Base-by-base conservation (phyloP, 2,329 filamentous ascomycete genomes). In the Mycosphaerella arachidis region DNA sequence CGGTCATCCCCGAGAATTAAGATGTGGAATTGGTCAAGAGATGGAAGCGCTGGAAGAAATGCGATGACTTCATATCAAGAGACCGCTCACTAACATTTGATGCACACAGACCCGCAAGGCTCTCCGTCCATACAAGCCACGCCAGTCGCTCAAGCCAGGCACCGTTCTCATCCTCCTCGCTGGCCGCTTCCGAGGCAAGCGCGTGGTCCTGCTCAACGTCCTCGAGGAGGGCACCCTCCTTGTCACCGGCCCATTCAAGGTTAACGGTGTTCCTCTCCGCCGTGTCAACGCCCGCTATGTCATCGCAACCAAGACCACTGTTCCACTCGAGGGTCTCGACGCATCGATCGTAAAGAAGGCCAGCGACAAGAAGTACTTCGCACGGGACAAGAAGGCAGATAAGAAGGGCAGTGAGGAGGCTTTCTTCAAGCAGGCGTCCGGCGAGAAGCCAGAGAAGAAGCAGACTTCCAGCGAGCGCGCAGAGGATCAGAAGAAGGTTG, bases 381-480 rank as follows among this genome's bases (percentile, higher is more conserved):
- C 90, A 76, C 89, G 89, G 77, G 94, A 97, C 81, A 96, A 96
- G 88, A 83, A 80, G 73, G 87, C 92, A 82, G 91, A 96, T 85
- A 96, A 97, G 90, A 89, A 90, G 74, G 87, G 88, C 74, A 69
- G 66, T 56, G 93, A 99, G 86, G 93, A 97, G 79, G 91, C 92
- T 79, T 99, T 99, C 88, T 97, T 97, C 89, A 92, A 94, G 87
- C 92, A 97, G 86, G 57, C 57, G 4, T 59, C 52, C 10, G 84
- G 92, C 80, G 92, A 97, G 88, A 96, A 96, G 88, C 84, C 91
- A 78, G 86, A 96, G 91, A 97, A 97, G 91, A 97, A 97, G 90
- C 84, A 92, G 82, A 86, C 95, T 76, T 88, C 86, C 78, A 93
- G 88, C 83, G 90, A 86, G 81, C 92, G 94, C 72, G 92, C 91